Evolutionary conservation across 2,329 filamentous ascomycete genomes (phyloP).

Genomic region (Cladophialophora chaetospira): DNA sequence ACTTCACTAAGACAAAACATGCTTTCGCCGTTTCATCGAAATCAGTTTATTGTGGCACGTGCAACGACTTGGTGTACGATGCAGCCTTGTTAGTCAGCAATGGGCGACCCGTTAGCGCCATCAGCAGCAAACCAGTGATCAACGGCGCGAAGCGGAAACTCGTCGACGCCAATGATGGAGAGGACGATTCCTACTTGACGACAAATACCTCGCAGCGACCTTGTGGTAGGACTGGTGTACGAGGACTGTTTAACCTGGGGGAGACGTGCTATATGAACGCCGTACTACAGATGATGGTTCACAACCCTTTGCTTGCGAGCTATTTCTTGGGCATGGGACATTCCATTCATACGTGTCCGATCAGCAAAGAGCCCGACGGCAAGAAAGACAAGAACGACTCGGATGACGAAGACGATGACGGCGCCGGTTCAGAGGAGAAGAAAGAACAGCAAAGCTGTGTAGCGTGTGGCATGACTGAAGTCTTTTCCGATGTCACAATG

Average conservation of each 20-base stretch:
- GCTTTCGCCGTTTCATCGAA: conserved; percentile 29
- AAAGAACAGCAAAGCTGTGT: conserved; percentile 51
- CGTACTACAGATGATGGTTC: conserved; percentile 87
- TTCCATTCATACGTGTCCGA: conserved; percentile 70
- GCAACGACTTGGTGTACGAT: conserved; percentile 33
- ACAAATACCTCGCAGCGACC: conserved; percentile 57
- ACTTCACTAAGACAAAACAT: conserved; percentile 30
- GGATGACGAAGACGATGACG: conserved; percentile 29
- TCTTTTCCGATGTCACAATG: conserved; percentile 66
- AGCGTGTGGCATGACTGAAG: conserved; percentile 63
- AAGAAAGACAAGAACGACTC: conserved; percentile 33
- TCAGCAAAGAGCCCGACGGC: conserved; percentile 37
- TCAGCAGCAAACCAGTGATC: conserved; percentile 9
- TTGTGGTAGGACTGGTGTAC: conserved; percentile 82
- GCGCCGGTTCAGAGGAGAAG: conserved; percentile 19
- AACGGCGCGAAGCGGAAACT: conserved; percentile 41
- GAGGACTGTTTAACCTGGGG: conserved; percentile 96
- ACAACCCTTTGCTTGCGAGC: conserved; percentile 87
- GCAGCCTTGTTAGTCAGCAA: conserved; percentile 22
- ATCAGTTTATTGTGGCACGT: conserved; percentile 30
- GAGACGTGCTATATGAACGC: conserved; percentile 98
- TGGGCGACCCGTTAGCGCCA: conserved; percentile 1
- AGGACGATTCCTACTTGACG: conserved; percentile 58
- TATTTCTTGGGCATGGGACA: conserved; percentile 93
- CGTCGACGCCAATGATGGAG: conserved; percentile 42